Evolutionary conservation across 1,139 yeast species (phyloP).

Genomic region (Blastobotrys apis): DNA sequence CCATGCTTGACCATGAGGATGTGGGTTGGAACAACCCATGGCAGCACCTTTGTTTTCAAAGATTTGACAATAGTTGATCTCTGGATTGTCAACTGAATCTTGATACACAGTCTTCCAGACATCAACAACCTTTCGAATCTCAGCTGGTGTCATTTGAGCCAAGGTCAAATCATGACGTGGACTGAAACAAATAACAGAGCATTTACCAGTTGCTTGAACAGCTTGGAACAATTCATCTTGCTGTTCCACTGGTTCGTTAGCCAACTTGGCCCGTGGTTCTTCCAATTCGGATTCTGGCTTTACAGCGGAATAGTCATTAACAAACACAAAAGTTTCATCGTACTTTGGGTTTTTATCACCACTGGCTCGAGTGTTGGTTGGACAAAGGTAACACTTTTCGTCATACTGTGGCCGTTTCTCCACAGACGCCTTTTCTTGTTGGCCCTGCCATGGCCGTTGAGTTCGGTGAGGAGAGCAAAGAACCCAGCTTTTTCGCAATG

Average conservation of each 20-base stretch:
- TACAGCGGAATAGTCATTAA: constrained; percentile 71
- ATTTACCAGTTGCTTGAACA: constrained; percentile 61
- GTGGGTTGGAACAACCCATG: constrained; percentile 82
- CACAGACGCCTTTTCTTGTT: constrained; percentile 50
- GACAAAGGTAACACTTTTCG: constrained; percentile 67
- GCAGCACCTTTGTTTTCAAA: constrained; percentile 77
- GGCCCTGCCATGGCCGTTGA: constrained; percentile 81
- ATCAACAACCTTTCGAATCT: constrained; percentile 46
- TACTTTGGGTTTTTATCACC: constrained; percentile 54
- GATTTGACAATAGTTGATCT: constrained; percentile 59
- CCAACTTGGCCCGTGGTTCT: constrained; percentile 12
- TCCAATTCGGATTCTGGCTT: constrained; percentile 30
- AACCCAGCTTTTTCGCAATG: constrained; percentile 58
- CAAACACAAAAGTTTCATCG: constrained; percentile 54
- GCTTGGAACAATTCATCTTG: constrained; percentile 48
- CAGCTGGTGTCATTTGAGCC: constrained; percentile 52
- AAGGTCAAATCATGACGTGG: constrained; percentile 68
- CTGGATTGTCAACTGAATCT: constrained; percentile 40
- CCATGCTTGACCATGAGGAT: constrained; percentile 80
- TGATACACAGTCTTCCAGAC: constrained; percentile 59
- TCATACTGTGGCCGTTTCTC: constrained; percentile 53
- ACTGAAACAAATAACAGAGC: constrained; percentile 68
- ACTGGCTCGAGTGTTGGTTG: constrained; percentile 64
- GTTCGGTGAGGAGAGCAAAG: constrained; percentile 76
- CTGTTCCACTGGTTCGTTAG: constrained; percentile 19